Percentiles rank a stretch among this genome's conserved stretches.
phyloP scores from a whole-genome alignment of 2,329 filamentous ascomycete genomes.

The Exophiala sp. region DNA sequence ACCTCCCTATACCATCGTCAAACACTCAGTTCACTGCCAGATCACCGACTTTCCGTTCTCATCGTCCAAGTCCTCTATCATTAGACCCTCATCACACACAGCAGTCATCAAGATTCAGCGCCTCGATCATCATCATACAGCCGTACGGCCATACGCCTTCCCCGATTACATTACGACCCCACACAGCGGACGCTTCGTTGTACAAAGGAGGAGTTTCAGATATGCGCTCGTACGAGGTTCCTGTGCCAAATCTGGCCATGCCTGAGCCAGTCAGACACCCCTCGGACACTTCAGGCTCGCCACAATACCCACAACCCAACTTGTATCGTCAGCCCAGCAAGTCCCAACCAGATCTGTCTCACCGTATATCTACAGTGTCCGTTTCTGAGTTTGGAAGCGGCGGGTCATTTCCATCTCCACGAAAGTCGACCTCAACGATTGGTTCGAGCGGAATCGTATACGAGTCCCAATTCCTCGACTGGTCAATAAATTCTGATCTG shows the following conservation, averaged over 20 bases:
- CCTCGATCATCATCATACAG: background rate
- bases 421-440: conserved; percentile 12
- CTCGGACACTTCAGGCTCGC: background rate
- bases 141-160: background rate
- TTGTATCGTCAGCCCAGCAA: conserved; percentile 13
- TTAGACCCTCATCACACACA: background rate
- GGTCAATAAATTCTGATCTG: conserved; percentile 9
- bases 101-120: background rate
- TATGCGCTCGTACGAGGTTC: background rate
- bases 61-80: background rate
- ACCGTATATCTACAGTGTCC: background rate
- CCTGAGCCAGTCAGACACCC: conserved; percentile 4
- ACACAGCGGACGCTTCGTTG: conserved; percentile 1
- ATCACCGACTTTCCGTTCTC: background rate
- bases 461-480: conserved; percentile 19
- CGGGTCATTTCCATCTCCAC: background rate
- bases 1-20: conserved; percentile 1
- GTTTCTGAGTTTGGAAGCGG: background rate
- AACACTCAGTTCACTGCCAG: background rate
- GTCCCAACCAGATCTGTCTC: conserved; percentile 11
- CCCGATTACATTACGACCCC: background rate
- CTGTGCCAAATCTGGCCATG: background rate
- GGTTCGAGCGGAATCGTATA: conserved; percentile 17
- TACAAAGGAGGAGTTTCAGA: background rate
- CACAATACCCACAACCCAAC: background rate